A percentile compares a stretch with the other conserved stretches of the same genome.
These are phyloP conservation scores for Pichia sporocuriosa DNA, from an alignment of 805 yeast species.

Conservation along the genomic window DNA sequence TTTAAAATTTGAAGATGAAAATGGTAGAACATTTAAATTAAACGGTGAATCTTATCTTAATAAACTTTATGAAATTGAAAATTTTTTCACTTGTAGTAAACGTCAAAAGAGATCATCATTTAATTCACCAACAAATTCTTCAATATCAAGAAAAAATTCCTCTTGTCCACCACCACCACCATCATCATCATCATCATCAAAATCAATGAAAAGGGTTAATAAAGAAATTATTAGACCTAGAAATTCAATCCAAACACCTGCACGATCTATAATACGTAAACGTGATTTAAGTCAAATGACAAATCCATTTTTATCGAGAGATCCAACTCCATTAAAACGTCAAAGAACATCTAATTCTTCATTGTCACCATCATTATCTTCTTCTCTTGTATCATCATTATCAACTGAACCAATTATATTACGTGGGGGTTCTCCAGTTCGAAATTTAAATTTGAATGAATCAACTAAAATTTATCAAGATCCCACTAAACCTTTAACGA, in stretches of 20 bases:
- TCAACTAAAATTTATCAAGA: conserved; percentile 5
- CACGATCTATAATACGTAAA: conserved; percentile 20
- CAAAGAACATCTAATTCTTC: background rate
- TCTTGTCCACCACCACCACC: too few species aligned
- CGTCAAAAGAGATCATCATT: conserved; percentile 10
- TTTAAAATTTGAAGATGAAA: conserved; percentile 38
- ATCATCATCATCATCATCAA: conserved; percentile 1
- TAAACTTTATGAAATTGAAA: conserved; percentile 20
- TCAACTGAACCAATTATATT: conserved; percentile 3
- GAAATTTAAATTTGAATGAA: conserved; percentile 3
- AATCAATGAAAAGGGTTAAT: background rate
- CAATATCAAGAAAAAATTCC: background rate
- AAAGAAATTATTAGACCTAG: too few species aligned
- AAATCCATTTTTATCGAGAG: conserved; percentile 21
- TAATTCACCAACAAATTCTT: background rate
- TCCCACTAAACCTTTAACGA: conserved; percentile 1
- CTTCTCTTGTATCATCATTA: conserved; percentile 4
- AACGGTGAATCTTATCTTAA: conserved; percentile 43
- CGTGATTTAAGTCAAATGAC: conserved; percentile 15
- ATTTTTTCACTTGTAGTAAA: conserved; percentile 13
- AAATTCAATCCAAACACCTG: conserved; percentile 12
- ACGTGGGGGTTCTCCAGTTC: conserved; percentile 7
- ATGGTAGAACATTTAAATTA: conserved; percentile 35
- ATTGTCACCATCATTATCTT: background rate
- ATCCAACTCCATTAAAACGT: conserved; percentile 11